These are phyloP conservation scores for Rhizopus stolonifer DNA, from an alignment of 371 early-diverging fungal genomes.

Conservation along the genomic window DNA sequence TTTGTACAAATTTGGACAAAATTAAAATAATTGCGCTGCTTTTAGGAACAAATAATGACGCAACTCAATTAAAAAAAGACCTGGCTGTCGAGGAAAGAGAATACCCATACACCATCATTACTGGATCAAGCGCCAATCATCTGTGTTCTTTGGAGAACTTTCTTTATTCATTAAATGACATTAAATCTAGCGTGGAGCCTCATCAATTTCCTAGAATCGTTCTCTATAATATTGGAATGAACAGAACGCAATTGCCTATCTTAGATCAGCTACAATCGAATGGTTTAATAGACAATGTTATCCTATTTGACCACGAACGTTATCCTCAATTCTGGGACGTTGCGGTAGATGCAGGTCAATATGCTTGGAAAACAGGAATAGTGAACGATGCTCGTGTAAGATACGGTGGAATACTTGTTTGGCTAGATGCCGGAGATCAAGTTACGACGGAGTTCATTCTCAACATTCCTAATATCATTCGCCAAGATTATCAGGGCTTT, in stretches of 20 bases:
- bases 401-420: slow-evolving; percentile 47
- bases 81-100: slow-evolving; percentile 4
- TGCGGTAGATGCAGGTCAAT: slow-evolving; percentile 47
- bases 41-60: neutral
- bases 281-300: slow-evolving; percentile 38
- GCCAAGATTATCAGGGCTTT: slow-evolving; percentile 40
- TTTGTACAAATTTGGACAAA: slow-evolving; percentile 3
- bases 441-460: slow-evolving; percentile 44
- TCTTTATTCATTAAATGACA: slow-evolving; percentile 43
- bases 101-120: slow-evolving; percentile 50
- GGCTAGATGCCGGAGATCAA: slow-evolving; percentile 58
- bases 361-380: slow-evolving; percentile 62
- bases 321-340: slow-evolving; percentile 60
- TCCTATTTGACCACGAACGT: slow-evolving; percentile 38
- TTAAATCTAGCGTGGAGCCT: slow-evolving; percentile 20
- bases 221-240: slow-evolving; percentile 40
- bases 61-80: neutral
- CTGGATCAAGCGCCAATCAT: slow-evolving; percentile 58
- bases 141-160: slow-evolving; percentile 57
- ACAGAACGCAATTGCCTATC: slow-evolving; percentile 26
- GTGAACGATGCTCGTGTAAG: slow-evolving; percentile 47
- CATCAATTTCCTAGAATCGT: slow-evolving; percentile 33
- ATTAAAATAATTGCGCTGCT: neutral
- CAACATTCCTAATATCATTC: slow-evolving; percentile 36
- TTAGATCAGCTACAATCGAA: slow-evolving; percentile 25